Evolutionary conservation across 1,284 basidiomycete species (phyloP).

Genomic region (Kwoniella shivajii): DNA sequence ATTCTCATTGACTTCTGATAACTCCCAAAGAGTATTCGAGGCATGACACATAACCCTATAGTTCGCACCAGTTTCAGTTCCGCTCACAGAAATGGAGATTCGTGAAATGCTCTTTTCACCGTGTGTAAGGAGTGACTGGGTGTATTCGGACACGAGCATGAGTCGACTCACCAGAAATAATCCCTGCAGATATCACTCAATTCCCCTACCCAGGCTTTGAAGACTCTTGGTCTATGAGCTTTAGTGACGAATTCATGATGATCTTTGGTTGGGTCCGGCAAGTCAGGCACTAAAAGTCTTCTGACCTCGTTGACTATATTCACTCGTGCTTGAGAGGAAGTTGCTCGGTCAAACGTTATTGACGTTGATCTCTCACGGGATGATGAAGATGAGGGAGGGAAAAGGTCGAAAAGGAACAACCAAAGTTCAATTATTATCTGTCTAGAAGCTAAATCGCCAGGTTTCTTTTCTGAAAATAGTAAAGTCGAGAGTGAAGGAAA

Average conservation of each 20-base stretch:
- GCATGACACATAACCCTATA: constrained; percentile 89
- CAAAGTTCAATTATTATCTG: constrained; percentile 88
- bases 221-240: constrained; percentile 78
- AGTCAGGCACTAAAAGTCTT: constrained; percentile 47
- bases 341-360: constrained; percentile 32
- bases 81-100: background rate
- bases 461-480: constrained; percentile 95
- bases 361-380: constrained; percentile 24
- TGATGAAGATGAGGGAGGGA: constrained; percentile 41
- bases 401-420: constrained; percentile 79
- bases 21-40: constrained; percentile 84
- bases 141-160: background rate
- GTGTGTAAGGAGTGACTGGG: no score
- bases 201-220: constrained; percentile 88
- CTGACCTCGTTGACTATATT: constrained; percentile 39
- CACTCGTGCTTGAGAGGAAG: constrained; percentile 1
- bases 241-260: constrained; percentile 85
- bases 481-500: constrained; percentile 79
- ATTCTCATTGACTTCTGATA: constrained; percentile 76
- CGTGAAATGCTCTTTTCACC: background rate
- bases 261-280: constrained; percentile 46
- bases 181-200: constrained; percentile 87
- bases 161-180: constrained; percentile 74
- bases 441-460: constrained; percentile 85
- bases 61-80: background rate